These are phyloP conservation scores for Dendrocalamus sinicus DNA, from an alignment of 176 grass and related monocot genomes.

Conservation along the genomic window DNA sequence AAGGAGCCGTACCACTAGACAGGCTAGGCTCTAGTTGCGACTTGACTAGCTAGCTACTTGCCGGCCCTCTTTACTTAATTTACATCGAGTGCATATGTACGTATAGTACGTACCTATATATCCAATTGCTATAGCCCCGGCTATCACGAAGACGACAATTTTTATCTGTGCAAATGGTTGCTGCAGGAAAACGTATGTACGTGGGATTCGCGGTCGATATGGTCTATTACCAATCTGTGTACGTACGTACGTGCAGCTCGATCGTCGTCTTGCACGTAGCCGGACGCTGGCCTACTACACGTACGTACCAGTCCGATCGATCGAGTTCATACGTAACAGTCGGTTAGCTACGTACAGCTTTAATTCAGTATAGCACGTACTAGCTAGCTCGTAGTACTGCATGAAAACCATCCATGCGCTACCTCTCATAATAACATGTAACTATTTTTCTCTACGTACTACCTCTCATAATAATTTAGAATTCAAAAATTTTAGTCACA, in stretches of 20 bases:
- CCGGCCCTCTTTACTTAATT: neutral
- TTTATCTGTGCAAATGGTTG: neutral
- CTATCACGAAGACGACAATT: no score
- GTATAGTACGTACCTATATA: no score
- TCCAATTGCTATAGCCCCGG: no score
- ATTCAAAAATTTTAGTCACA: no score
- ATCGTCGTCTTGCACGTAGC: neutral
- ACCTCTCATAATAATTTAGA: no score
- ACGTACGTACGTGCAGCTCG: neutral
- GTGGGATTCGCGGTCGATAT: neutral
- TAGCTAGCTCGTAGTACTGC: neutral
- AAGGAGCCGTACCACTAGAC: neutral
- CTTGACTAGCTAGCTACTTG: neutral
- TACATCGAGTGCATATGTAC: neutral
- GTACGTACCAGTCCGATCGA: neutral
- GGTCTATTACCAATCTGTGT: neutral
- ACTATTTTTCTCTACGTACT: no score
- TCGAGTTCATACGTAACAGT: neutral
- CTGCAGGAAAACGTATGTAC: neutral
- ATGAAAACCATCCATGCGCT: neutral
- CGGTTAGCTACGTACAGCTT: neutral
- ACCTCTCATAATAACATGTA: no score
- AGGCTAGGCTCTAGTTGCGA: neutral
- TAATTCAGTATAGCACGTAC: neutral
- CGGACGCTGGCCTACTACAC: neutral